These are phyloP conservation scores for Lavandula angustifolia DNA, from an alignment of 257 asterid species.

Conservation along the genomic window DNA sequence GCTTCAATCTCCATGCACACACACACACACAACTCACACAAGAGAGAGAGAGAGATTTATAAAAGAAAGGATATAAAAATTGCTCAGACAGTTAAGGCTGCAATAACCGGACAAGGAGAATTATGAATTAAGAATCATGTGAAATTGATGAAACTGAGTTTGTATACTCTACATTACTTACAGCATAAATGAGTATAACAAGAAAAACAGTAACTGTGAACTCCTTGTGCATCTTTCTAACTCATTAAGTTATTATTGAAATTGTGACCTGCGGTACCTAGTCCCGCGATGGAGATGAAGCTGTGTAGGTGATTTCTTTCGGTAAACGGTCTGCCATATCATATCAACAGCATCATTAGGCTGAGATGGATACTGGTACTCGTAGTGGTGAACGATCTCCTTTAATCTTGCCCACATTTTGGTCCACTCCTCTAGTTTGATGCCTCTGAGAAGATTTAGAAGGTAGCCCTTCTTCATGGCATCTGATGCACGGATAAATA, in stretches of 20 bases:
- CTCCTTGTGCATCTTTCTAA: not conserved
- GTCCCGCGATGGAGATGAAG: conserved; percentile 50
- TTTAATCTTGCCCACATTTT: conserved; percentile 69
- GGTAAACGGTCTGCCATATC: conserved; percentile 73
- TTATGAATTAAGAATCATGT: conserved; percentile 27
- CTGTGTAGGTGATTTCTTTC: conserved; percentile 45
- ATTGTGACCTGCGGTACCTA: conserved; percentile 46
- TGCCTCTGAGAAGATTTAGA: conserved; percentile 58
- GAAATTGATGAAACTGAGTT: conserved; percentile 24
- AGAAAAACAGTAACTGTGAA: not conserved
- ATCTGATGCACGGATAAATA: conserved; percentile 54
- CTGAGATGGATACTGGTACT: conserved; percentile 68
- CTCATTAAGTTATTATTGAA: conserved; percentile 13
- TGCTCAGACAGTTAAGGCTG: not conserved
- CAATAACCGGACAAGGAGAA: not conserved
- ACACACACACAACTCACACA: not conserved
- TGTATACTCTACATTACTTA: conserved; percentile 22
- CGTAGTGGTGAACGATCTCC: conserved; percentile 48
- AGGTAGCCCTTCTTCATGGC: conserved; percentile 63
- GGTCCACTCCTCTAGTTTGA: conserved; percentile 54
- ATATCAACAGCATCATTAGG: conserved; percentile 67
- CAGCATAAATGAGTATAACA: not conserved
- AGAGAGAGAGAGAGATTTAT: conserved; percentile 7
- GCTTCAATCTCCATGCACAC: no score
- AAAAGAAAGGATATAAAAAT: not conserved